Conservation (phyloP, 1,284 basidiomycete genomes). For the Rhodotorula sp. region DNA sequence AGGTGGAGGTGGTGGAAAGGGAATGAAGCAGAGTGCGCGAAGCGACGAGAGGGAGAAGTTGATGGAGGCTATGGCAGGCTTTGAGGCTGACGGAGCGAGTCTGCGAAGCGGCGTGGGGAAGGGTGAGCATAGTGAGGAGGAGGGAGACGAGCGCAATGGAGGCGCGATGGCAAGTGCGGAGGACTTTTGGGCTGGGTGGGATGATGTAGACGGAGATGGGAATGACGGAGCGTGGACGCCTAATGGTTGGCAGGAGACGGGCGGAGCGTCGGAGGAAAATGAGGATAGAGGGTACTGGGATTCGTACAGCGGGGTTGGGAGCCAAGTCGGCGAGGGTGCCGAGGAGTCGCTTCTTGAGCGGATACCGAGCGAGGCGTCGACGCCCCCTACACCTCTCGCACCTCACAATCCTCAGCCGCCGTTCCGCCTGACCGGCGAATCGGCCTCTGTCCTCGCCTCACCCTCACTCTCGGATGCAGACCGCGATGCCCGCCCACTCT, state of each 20-base stretch:
- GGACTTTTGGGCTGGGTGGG: slow-evolving; percentile 35
- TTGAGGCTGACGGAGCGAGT: too few relatives aligned
- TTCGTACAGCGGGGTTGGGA: slow-evolving; percentile 5
- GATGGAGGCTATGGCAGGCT: background rate
- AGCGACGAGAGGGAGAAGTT: too few relatives aligned
- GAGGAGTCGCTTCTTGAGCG: background rate
- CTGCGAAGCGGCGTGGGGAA: too few relatives aligned
- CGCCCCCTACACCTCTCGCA: too few relatives aligned
- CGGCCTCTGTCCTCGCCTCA: background rate
- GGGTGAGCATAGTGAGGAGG: background rate
- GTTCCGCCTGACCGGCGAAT: background rate
- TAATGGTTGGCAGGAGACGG: background rate
- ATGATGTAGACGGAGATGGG: slow-evolving; percentile 14
- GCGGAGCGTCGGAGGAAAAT: background rate
- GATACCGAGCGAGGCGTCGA: too few relatives aligned
- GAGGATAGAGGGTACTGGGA: slow-evolving; percentile 7
- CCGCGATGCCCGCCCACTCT: background rate
- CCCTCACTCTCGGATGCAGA: too few relatives aligned
- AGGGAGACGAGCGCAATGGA: background rate
- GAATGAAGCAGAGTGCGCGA: too few relatives aligned
- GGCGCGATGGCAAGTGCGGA: slow-evolving; percentile 26
- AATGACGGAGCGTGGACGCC: background rate
- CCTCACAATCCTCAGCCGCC: background rate
- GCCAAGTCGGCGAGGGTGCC: slow-evolving; percentile 3
- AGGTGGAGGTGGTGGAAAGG: too few relatives aligned